These are phyloP conservation scores for Cylindrodendrum hubeiense DNA, from an alignment of 2,329 filamentous ascomycete genomes.

Conservation along the genomic window DNA sequence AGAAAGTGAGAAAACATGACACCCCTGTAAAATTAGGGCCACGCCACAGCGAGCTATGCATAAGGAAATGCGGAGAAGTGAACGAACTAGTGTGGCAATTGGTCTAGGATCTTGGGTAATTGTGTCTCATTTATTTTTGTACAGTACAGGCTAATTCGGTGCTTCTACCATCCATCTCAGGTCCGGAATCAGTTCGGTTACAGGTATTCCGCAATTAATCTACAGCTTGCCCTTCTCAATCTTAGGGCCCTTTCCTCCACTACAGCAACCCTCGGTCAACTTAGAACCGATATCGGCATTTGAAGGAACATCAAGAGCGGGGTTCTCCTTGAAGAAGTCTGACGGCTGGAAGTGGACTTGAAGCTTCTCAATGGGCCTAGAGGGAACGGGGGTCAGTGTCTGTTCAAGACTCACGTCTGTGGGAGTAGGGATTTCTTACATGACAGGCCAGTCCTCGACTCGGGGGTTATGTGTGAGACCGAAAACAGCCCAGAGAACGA, in stretches of 20 bases:
- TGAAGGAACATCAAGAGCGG: constrained; percentile 59
- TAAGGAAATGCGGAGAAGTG: background rate
- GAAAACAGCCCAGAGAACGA: constrained; percentile 69
- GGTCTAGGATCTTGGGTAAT: background rate
- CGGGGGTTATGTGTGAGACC: constrained; percentile 76
- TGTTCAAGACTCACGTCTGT: background rate
- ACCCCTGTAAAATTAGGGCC: background rate
- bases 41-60: background rate
- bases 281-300: constrained; percentile 24
- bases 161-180: background rate
- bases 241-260: constrained; percentile 6
- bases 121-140: background rate
- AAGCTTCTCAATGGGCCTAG: constrained; percentile 59
- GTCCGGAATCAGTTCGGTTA: background rate
- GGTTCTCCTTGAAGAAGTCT: constrained; percentile 63
- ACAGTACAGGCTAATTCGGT: constrained; percentile 14
- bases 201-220: background rate
- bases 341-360: constrained; percentile 59
- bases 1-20: constrained; percentile 20
- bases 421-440: constrained; percentile 55
- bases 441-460: constrained; percentile 77
- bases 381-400: constrained; percentile 5
- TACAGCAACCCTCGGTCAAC: constrained; percentile 21
- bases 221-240: constrained; percentile 24
- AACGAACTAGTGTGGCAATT: background rate